Percentiles rank a stretch among this genome's conserved stretches.
Evolutionary conservation across 345 rosid species (phyloP).

Genomic region (Trapa incisa): DNA sequence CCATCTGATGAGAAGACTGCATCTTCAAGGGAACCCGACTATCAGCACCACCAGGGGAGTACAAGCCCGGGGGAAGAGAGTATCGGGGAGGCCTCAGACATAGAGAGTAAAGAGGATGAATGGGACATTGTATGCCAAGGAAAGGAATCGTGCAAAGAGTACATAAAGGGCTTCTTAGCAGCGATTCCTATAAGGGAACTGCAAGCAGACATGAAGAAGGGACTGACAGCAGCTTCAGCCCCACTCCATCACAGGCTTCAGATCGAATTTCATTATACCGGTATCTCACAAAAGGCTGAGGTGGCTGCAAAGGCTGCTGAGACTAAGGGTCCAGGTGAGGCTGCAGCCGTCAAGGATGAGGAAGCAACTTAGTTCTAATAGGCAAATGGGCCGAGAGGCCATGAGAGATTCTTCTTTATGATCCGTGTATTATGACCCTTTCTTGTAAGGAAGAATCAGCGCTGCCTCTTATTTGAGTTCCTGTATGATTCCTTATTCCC

Average conservation of each 20-base stretch:
- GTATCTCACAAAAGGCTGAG: constrained; percentile 2
- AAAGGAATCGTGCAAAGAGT: constrained; percentile 88
- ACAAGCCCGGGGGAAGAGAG: constrained; percentile 13
- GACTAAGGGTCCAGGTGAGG: not conserved
- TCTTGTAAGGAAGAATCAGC: not conserved
- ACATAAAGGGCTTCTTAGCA: constrained; percentile 88
- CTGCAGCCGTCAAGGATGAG: not conserved
- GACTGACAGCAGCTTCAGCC: constrained; percentile 46
- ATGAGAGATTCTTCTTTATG: not conserved
- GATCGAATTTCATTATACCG: constrained; percentile 77
- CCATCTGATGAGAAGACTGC: constrained; percentile 34
- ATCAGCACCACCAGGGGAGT: constrained; percentile 14
- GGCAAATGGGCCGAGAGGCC: not conserved
- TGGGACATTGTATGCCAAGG: constrained; percentile 51
- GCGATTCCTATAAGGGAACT: constrained; percentile 85
- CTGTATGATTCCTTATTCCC: not conserved
- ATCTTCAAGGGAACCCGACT: constrained; percentile 22
- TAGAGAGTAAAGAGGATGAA: constrained; percentile 23
- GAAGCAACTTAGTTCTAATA: constrained; percentile 1
- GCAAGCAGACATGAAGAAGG: constrained; percentile 80
- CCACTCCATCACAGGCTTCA: constrained; percentile 76
- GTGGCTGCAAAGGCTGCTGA: not conserved
- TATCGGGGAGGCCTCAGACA: constrained; percentile 10
- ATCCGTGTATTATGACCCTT: too few relatives aligned
- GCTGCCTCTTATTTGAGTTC: not conserved